A percentile compares a stretch with the other conserved stretches of the same genome.
phyloP scores from a whole-genome alignment of 108 stramenopile genomes.

The Conticribra weissflogii region DNA sequence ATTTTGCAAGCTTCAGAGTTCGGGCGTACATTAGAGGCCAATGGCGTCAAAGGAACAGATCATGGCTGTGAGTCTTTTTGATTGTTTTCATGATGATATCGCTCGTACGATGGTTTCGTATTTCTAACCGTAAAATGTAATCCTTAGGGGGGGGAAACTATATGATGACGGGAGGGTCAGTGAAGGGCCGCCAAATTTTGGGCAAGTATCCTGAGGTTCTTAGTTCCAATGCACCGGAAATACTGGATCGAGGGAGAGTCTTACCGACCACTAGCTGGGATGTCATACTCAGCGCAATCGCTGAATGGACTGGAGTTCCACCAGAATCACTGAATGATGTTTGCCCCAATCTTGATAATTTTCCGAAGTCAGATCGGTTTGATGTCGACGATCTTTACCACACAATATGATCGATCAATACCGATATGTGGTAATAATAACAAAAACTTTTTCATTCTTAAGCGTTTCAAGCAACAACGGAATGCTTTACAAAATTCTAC shows the following conservation, averaged over 20 bases:
- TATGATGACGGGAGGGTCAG: slow-evolving; percentile 52
- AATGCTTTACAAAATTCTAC: too few relatives aligned
- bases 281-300: slow-evolving; percentile 44
- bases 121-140: neutral
- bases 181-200: slow-evolving; percentile 49
- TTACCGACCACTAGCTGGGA: slow-evolving; percentile 61
- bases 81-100: neutral
- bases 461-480: too few relatives aligned
- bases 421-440: too few relatives aligned
- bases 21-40: slow-evolving; percentile 56
- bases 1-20: slow-evolving; percentile 69
- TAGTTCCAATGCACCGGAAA: slow-evolving; percentile 15
- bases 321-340: slow-evolving; percentile 23
- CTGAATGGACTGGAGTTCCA: slow-evolving; percentile 48
- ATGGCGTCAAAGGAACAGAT: slow-evolving; percentile 50
- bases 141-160: slow-evolving; percentile 53
- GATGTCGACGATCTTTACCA: too few relatives aligned
- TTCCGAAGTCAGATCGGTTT: slow-evolving; percentile 27
- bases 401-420: too few relatives aligned
- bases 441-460: too few relatives aligned
- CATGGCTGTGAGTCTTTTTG: slow-evolving; percentile 35
- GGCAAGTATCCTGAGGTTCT: slow-evolving; percentile 46
- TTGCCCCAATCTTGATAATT: slow-evolving; percentile 37
- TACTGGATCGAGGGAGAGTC: slow-evolving; percentile 49
- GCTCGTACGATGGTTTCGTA: neutral